These are phyloP conservation scores for Populus tremula DNA, from an alignment of 345 rosid genomes.

Conservation along the genomic window DNA sequence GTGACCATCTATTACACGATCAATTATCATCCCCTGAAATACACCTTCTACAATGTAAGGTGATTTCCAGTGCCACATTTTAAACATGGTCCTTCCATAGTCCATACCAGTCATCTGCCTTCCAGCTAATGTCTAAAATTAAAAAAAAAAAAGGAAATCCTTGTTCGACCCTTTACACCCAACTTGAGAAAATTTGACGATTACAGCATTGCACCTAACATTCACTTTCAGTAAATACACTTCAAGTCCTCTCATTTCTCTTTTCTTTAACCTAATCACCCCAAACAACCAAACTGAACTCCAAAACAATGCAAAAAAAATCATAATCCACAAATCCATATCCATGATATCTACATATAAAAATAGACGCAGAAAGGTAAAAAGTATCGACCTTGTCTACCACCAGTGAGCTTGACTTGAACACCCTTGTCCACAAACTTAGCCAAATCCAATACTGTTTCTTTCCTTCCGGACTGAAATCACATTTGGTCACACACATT, in stretches of 20 bases:
- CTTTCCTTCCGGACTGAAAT: conserved; percentile 84
- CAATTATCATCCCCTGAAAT: background rate
- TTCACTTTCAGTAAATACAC: background rate
- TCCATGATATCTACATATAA: background rate
- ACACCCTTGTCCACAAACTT: conserved; percentile 98
- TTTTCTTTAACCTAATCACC: background rate
- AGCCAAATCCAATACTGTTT: conserved; percentile 92
- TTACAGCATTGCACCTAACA: background rate
- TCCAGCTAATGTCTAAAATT: background rate
- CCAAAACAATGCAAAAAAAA: background rate
- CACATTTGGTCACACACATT: conserved; percentile 4
- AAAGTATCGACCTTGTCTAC: conserved; percentile 73
- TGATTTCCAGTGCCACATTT: background rate
- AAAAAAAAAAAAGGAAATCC: background rate
- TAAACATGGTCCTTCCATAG: background rate
- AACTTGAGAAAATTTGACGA: background rate
- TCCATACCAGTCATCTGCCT: background rate
- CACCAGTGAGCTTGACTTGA: conserved; percentile 96
- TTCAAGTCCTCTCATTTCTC: background rate
- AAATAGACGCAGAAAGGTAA: background rate
- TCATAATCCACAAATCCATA: background rate
- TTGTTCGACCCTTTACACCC: background rate
- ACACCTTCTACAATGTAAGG: background rate
- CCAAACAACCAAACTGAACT: background rate
- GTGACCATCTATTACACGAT: background rate